phyloP scores from a whole-genome alignment of 2,329 filamentous ascomycete species.

The Talaromyces sp. region DNA sequence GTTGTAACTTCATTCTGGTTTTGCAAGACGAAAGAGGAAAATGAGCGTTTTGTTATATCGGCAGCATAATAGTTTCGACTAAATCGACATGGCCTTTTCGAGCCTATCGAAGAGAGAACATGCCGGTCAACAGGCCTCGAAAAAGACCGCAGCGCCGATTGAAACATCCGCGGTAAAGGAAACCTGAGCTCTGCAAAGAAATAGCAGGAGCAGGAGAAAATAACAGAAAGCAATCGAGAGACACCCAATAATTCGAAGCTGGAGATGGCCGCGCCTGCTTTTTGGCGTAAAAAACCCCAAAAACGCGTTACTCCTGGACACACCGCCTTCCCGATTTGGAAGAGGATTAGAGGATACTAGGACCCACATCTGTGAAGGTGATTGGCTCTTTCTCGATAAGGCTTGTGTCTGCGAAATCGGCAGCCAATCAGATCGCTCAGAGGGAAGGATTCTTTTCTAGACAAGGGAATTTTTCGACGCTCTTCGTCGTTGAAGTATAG shows the following conservation, averaged over 20 bases:
- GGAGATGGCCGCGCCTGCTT: not conserved
- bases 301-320: constrained; percentile 10
- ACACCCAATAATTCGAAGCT: not conserved
- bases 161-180: constrained; percentile 29
- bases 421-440: not conserved
- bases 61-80: constrained; percentile 24
- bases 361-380: not conserved
- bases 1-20: not conserved
- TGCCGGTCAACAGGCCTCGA: constrained; percentile 28
- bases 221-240: not conserved
- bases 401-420: not conserved
- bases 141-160: constrained; percentile 30
- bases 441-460: not conserved
- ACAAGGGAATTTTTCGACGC: not conserved
- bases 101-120: constrained; percentile 28
- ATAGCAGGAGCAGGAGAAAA: not conserved
- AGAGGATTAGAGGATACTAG: not conserved
- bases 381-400: not conserved
- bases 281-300: not conserved
- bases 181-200: not conserved
- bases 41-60: not conserved
- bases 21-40: not conserved
- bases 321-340: constrained; percentile 7
- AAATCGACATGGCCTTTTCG: constrained; percentile 17
- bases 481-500: not conserved